Conservation (phyloP, 192 early-diverging fungal species). For the Dissophora ornata region DNA sequence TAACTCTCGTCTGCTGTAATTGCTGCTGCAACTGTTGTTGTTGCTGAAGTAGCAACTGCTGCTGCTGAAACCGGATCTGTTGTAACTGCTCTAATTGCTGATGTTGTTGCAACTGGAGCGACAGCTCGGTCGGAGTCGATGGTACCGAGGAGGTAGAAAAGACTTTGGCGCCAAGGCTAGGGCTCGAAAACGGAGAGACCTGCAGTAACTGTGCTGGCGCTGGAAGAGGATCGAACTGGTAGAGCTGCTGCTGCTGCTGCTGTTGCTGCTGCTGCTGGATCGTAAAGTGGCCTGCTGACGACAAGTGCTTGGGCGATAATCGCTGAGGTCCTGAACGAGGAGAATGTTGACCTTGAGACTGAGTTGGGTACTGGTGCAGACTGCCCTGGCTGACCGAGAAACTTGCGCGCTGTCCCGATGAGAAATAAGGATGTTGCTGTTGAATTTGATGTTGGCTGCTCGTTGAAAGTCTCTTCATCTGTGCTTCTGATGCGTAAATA, state of each 20-base stretch:
- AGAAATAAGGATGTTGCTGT: constrained; percentile 12
- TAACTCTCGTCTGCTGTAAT: constrained; percentile 13
- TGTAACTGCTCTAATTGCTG: constrained; percentile 41
- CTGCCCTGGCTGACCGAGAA: constrained; percentile 15
- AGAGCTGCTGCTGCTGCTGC: not conserved
- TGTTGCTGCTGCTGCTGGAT: constrained; percentile 7
- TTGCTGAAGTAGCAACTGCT: constrained; percentile 29
- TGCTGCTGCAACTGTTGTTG: constrained; percentile 34
- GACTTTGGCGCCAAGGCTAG: not conserved
- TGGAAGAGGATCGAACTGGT: not conserved
- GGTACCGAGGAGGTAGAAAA: not conserved
- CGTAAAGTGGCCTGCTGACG: constrained; percentile 16
- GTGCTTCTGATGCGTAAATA: constrained; percentile 13
- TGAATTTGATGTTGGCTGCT: constrained; percentile 17
- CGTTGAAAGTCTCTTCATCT: constrained; percentile 35
- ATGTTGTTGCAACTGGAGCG: constrained; percentile 17
- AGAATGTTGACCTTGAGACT: constrained; percentile 4
- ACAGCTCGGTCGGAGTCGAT: not conserved
- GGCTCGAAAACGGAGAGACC: constrained; percentile 24
- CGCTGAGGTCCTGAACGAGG: constrained; percentile 4
- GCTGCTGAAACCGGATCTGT: constrained; percentile 37
- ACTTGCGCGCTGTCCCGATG: constrained; percentile 1
- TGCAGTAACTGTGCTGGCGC: constrained; percentile 3
- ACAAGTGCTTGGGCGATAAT: constrained; percentile 23
- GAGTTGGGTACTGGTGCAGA: constrained; percentile 15